Conservation (phyloP, 2,329 filamentous ascomycete genomes). For the Fusarium anthophilum region DNA sequence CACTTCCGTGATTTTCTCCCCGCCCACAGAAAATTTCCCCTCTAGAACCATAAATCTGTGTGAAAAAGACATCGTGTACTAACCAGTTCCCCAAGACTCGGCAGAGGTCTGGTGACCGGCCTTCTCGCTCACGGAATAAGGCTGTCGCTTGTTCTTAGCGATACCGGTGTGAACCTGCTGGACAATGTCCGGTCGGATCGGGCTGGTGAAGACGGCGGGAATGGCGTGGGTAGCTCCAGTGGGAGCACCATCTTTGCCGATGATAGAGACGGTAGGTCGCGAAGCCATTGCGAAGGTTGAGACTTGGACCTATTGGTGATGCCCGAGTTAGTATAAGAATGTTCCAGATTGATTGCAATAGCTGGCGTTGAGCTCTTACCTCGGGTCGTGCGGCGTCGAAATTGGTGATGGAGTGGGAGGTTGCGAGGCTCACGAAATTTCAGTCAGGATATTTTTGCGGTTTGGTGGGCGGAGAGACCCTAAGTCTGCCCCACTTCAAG, state of each 20-base stretch:
- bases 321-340: slow-evolving; percentile 32
- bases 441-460: slow-evolving; percentile 45
- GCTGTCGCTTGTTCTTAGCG: slow-evolving; percentile 99
- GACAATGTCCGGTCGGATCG: slow-evolving; percentile 99
- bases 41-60: neutral
- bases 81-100: slow-evolving; percentile 99
- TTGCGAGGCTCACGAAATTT: slow-evolving; percentile 50
- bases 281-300: slow-evolving; percentile 79
- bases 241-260: slow-evolving; percentile 94
- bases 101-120: slow-evolving; percentile 99
- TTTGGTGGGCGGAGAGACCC: slow-evolving; percentile 53
- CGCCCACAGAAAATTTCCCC: slow-evolving; percentile 33
- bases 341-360: slow-evolving; percentile 6
- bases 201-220: slow-evolving; percentile 95
- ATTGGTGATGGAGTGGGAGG: slow-evolving; percentile 49
- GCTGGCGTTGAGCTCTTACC: slow-evolving; percentile 45
- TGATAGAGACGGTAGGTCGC: slow-evolving; percentile 96
- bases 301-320: slow-evolving; percentile 48
- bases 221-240: slow-evolving; percentile 90
- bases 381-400: slow-evolving; percentile 54
- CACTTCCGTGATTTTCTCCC: neutral
- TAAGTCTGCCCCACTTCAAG: slow-evolving; percentile 46
- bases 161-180: slow-evolving; percentile 99
- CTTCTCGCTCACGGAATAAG: slow-evolving; percentile 99
- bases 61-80: slow-evolving; percentile 53